Percentiles rank a stretch among this genome's conserved stretches.
Evolutionary conservation across 768 basidiomycete species (phyloP).

Genomic region (Russula virescens): DNA sequence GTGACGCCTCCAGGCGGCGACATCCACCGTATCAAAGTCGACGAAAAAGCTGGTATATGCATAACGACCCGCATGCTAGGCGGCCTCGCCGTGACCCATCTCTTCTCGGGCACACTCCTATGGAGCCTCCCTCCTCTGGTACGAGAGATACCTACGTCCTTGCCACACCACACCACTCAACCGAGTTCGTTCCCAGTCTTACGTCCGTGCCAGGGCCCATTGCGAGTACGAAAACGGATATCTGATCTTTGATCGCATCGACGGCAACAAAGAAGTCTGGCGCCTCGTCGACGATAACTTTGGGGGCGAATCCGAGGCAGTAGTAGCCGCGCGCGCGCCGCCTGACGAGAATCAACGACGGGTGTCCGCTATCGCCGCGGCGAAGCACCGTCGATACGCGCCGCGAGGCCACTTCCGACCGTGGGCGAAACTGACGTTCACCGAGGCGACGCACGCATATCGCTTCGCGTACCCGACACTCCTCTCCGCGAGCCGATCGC

Average conservation of each 20-base stretch:
- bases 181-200: constrained; percentile 32
- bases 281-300: constrained; percentile 35
- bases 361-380: constrained; percentile 26
- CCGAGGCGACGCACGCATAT: constrained; percentile 46
- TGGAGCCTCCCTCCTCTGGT: constrained; percentile 66
- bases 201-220: constrained; percentile 56
- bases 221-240: constrained; percentile 70
- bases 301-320: not conserved
- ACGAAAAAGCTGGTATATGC: constrained; percentile 53
- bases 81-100: constrained; percentile 53
- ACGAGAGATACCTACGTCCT: constrained; percentile 22
- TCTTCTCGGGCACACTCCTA: constrained; percentile 43
- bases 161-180: not conserved
- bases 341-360: constrained; percentile 29
- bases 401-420: constrained; percentile 52
- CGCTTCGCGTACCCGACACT: constrained; percentile 65
- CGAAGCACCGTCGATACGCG: constrained; percentile 13
- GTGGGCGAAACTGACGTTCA: constrained; percentile 51
- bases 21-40: constrained; percentile 74
- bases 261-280: constrained; percentile 67
- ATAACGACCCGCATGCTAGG: constrained; percentile 52
- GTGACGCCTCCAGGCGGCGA: constrained; percentile 32
- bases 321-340: not conserved
- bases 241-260: constrained; percentile 59
- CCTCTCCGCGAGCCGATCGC: constrained; percentile 40